These are phyloP conservation scores for Pseudonitzschia multistriata DNA, from an alignment of 108 stramenopile species.

Conservation along the genomic window DNA sequence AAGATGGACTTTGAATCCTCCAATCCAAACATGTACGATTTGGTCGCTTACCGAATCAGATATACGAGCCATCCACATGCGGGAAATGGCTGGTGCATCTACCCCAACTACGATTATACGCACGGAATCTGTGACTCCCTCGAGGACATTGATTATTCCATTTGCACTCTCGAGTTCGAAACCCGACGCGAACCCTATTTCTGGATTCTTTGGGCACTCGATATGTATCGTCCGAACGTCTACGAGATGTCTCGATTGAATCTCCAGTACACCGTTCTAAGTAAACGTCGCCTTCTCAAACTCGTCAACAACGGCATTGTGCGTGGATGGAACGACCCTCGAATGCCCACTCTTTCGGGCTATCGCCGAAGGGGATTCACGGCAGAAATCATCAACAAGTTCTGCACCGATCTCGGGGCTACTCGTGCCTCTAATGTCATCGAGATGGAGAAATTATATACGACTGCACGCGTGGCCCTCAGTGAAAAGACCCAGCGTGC, in stretches of 20 bases:
- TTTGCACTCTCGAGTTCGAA: conserved; percentile 99
- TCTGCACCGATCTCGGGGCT: conserved; percentile 96
- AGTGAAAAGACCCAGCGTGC: conserved; percentile 72
- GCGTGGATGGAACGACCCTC: conserved; percentile 97
- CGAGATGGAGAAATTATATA: conserved; percentile 80
- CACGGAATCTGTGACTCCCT: conserved; percentile 97
- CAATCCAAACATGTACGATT: conserved; percentile 97
- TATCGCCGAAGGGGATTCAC: conserved; percentile 95
- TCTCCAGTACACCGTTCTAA: conserved; percentile 91
- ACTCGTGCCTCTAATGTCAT: conserved; percentile 91
- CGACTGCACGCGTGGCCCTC: conserved; percentile 61
- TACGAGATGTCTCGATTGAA: conserved; percentile 93
- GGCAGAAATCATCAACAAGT: conserved; percentile 87
- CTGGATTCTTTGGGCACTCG: conserved; percentile 97
- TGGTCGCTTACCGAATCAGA: conserved; percentile 95
- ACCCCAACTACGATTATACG: conserved; percentile 98
- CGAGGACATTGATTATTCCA: conserved; percentile 97
- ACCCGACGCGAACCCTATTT: conserved; percentile 95
- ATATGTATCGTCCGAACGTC: conserved; percentile 94
- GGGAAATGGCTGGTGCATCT: conserved; percentile 97
- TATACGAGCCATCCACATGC: conserved; percentile 95
- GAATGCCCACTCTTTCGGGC: conserved; percentile 97
- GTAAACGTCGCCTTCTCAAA: conserved; percentile 94
- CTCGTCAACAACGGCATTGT: conserved; percentile 79
- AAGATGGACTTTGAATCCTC: conserved; percentile 96